Evolutionary conservation across 2,329 filamentous ascomycete species (phyloP).

Genomic region (Keithomyces neogunnii): DNA sequence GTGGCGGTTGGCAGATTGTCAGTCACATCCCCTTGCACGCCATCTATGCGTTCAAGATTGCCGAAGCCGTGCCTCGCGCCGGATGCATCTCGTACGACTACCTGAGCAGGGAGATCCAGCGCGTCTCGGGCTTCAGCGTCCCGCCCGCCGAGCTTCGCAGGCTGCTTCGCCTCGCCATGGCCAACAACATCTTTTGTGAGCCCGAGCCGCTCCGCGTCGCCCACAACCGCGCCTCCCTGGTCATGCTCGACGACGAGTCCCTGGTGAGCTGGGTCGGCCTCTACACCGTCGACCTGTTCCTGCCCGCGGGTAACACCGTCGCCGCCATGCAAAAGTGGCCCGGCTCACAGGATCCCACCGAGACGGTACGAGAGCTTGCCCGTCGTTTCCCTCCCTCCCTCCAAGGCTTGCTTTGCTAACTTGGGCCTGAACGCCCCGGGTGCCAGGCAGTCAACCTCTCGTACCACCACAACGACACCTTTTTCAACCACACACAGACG

Average conservation of each 20-base stretch:
- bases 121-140: constrained; percentile 27
- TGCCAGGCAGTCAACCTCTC: constrained; percentile 19
- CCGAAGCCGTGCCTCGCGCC: constrained; percentile 18
- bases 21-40: constrained; percentile 21
- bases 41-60: constrained; percentile 22
- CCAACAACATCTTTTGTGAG: constrained; percentile 31
- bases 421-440: too few species aligned
- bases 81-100: constrained; percentile 20
- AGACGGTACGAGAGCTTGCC: constrained; percentile 17
- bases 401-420: background rate
- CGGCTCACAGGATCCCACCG: constrained; percentile 22
- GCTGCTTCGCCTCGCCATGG: constrained; percentile 29
- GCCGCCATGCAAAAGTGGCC: constrained; percentile 28
- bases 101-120: constrained; percentile 17
- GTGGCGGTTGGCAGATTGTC: constrained; percentile 10
- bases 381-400: background rate
- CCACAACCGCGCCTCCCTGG: constrained; percentile 26
- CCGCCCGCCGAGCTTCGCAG: constrained; percentile 21
- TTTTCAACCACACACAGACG: constrained; percentile 20
- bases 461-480: constrained; percentile 13
- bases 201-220: constrained; percentile 26
- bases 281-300: constrained; percentile 20
- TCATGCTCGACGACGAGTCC: constrained; percentile 19
- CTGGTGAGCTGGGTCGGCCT: constrained; percentile 23
- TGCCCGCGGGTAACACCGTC: constrained; percentile 20